Conservation (phyloP, 208 protist genomes). For the Leishmania turanica region DNA sequence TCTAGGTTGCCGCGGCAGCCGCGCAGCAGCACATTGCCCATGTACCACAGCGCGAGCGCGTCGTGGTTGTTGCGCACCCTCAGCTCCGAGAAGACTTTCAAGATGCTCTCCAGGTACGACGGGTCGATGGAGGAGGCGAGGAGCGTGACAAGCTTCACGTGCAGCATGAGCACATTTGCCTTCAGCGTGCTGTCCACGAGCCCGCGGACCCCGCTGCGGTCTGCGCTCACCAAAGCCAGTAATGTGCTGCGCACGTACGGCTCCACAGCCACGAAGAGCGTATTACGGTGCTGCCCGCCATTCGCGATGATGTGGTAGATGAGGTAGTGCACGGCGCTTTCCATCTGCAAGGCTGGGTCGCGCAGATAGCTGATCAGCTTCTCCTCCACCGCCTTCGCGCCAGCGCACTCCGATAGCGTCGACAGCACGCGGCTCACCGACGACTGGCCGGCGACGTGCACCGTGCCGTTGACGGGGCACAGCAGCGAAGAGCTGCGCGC, state of each 20-base stretch:
- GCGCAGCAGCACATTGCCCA: constrained; percentile 87
- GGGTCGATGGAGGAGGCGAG: constrained; percentile 73
- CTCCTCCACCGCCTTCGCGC: constrained; percentile 67
- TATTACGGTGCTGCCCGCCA: constrained; percentile 85
- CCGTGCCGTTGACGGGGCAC: constrained; percentile 78
- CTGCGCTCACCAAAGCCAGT: constrained; percentile 68
- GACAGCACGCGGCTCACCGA: constrained; percentile 74
- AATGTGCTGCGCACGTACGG: constrained; percentile 90
- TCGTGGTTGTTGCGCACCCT: constrained; percentile 87
- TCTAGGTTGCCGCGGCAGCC: constrained; percentile 81
- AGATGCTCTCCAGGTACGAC: constrained; percentile 83
- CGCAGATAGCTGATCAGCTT: constrained; percentile 77
- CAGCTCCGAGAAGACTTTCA: constrained; percentile 81
- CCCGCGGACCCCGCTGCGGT: constrained; percentile 47
- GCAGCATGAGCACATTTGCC: constrained; percentile 88
- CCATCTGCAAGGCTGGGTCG: constrained; percentile 78
- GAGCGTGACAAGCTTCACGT: constrained; percentile 87
- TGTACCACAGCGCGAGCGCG: constrained; percentile 87
- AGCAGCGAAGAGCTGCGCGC: constrained; percentile 61
- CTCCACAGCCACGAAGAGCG: constrained; percentile 81
- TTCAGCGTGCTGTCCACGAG: constrained; percentile 80
- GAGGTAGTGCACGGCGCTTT: constrained; percentile 80
- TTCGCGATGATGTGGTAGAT: constrained; percentile 85
- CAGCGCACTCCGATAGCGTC: constrained; percentile 87
- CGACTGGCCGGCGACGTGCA: constrained; percentile 76